These are phyloP conservation scores for Plasmodium knowlesi DNA, from an alignment of 169 alveolate species.

Conservation along the genomic window DNA sequence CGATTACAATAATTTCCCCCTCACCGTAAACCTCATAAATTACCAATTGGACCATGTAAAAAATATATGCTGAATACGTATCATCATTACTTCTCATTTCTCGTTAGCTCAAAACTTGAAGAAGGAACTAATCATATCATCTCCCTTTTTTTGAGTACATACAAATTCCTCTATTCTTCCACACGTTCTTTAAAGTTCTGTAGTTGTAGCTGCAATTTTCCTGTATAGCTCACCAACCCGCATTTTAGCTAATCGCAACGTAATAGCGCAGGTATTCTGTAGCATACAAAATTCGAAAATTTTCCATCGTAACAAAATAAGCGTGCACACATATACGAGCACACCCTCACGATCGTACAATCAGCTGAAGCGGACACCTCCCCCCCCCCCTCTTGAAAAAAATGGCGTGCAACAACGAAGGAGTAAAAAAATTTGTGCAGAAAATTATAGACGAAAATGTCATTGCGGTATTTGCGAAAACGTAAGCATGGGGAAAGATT, in stretches of 20 bases:
- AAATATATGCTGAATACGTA: not conserved
- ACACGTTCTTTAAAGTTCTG: not conserved
- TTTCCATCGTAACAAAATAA: not conserved
- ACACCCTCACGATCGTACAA: not conserved
- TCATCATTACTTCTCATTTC: not conserved
- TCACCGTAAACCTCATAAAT: not conserved
- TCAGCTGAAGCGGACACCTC: not conserved
- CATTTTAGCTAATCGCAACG: not conserved
- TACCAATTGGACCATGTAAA: not conserved
- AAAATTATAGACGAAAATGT: conserved; percentile 48
- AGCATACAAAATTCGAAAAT: not conserved
- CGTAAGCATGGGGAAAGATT: conserved; percentile 1
- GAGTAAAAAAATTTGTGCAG: conserved; percentile 37
- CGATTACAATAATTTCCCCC: not conserved
- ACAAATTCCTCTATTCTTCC: not conserved
- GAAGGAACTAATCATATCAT: not conserved
- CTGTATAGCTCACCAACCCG: not conserved
- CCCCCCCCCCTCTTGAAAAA: not conserved
- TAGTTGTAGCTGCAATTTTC: not conserved
- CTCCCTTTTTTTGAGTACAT: not conserved
- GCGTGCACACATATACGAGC: not conserved
- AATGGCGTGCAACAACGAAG: conserved; percentile 37
- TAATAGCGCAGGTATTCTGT: not conserved
- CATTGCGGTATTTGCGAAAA: conserved; percentile 57
- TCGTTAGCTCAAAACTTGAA: not conserved